Percentiles rank a stretch among this genome's conserved stretches.
phyloP scores from a whole-genome alignment of 176 grass and related monocot genomes.

The Bonia amplexicaulis region DNA sequence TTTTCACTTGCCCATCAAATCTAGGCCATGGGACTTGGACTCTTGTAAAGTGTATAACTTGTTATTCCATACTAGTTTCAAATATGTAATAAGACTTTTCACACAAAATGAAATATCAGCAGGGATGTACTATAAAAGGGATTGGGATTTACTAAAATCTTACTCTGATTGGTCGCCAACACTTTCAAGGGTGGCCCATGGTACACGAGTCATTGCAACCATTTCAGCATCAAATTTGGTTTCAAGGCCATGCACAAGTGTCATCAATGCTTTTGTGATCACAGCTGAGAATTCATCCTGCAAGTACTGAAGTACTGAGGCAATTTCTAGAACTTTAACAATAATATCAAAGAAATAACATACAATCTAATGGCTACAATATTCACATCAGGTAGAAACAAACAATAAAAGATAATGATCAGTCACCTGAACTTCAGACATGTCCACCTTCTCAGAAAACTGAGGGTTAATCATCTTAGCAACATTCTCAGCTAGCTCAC shows the following conservation, averaged over 20 bases:
- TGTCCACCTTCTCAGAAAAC: slow-evolving; percentile 87
- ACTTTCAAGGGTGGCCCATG: slow-evolving; percentile 93
- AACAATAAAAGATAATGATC: slow-evolving; percentile 13
- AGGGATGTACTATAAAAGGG: slow-evolving; percentile 9
- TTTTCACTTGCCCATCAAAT: slow-evolving; percentile 3
- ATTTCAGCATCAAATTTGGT: slow-evolving; percentile 99
- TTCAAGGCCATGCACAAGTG: slow-evolving; percentile 94
- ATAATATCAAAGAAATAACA: slow-evolving; percentile 1
- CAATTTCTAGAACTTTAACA: slow-evolving; percentile 10
- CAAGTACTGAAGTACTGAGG: slow-evolving; percentile 22
- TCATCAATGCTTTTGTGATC: slow-evolving; percentile 94
- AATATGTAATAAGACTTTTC: not conserved
- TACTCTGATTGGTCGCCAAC: slow-evolving; percentile 99
- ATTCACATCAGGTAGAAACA: slow-evolving; percentile 1
- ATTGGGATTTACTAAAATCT: slow-evolving; percentile 23
- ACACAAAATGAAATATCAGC: slow-evolving; percentile 10
- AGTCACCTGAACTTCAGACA: slow-evolving; percentile 94
- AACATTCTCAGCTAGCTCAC: slow-evolving; percentile 95
- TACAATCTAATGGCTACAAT: not conserved
- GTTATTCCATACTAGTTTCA: not conserved
- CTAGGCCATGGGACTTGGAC: not conserved
- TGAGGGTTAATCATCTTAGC: slow-evolving; percentile 90
- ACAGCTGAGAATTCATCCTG: slow-evolving; percentile 96
- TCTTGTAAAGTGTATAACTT: not conserved
- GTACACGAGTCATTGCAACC: slow-evolving; percentile 89